Percentiles rank a stretch among this genome's conserved stretches.
Conservation (phyloP, 345 rosid species). For the Carallia pectinifolia region DNA sequence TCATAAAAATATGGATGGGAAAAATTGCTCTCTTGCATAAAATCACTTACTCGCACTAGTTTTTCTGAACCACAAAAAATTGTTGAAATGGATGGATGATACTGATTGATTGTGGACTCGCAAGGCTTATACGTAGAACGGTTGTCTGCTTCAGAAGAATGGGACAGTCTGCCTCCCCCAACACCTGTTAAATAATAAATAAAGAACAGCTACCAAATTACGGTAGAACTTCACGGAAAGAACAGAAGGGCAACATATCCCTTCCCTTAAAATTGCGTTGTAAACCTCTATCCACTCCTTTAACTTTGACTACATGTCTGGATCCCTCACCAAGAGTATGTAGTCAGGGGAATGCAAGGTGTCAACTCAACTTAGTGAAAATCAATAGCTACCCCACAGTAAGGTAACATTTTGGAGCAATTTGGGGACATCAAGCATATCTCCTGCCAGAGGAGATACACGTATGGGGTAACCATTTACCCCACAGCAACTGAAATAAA, state of each 20-base stretch:
- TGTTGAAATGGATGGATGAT: constrained; percentile 21
- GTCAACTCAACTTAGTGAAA: too few relatives aligned
- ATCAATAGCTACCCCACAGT: too few relatives aligned
- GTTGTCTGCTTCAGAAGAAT: constrained; percentile 31
- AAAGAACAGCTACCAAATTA: not conserved
- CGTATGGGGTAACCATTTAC: too few relatives aligned
- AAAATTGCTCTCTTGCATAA: not conserved
- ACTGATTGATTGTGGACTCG: constrained; percentile 19
- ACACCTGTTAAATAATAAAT: constrained; percentile 25
- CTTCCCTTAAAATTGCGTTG: not conserved
- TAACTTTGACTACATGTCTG: too few relatives aligned
- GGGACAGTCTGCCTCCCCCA: constrained; percentile 20
- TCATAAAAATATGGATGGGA: constrained; percentile 6
- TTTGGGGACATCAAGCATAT: too few relatives aligned
- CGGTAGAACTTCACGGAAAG: not conserved
- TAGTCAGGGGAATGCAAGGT: too few relatives aligned
- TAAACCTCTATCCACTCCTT: not conserved
- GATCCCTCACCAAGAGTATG: too few relatives aligned
- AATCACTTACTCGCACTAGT: constrained; percentile 38
- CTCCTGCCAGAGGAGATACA: too few relatives aligned
- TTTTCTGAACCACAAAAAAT: constrained; percentile 19
- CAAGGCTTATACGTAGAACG: constrained; percentile 42
- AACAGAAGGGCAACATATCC: not conserved
- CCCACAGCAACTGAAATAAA: too few relatives aligned
- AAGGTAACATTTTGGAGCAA: too few relatives aligned